These are phyloP conservation scores for Plantago lanceolata DNA, from an alignment of 305 asterid species.

Conservation along the genomic window DNA sequence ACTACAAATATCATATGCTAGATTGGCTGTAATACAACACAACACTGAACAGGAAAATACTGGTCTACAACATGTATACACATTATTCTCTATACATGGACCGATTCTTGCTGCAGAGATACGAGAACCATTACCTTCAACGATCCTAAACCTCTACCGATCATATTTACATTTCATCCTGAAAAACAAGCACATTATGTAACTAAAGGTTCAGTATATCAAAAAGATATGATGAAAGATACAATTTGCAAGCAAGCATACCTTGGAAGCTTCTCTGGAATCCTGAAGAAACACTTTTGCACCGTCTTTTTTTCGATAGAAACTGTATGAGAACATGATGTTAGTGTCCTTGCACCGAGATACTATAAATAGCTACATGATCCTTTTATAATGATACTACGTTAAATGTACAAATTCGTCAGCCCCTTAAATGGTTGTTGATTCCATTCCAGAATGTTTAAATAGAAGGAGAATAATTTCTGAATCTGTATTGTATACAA, in stretches of 20 bases:
- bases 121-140: conserved; percentile 5
- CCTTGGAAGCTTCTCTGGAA: conserved; percentile 45
- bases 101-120: background rate
- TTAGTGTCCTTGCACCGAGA: conserved; percentile 1
- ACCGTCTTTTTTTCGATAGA: conserved; percentile 53
- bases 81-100: background rate
- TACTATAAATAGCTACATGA: background rate
- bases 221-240: background rate
- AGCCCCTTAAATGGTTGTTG: background rate
- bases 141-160: background rate
- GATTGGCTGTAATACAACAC: background rate
- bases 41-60: background rate
- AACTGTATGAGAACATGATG: conserved; percentile 27
- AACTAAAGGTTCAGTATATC: background rate
- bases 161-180: background rate
- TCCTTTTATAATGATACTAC: background rate
- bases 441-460: too few species aligned
- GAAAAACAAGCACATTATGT: background rate
- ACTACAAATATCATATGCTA: background rate
- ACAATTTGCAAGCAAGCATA: conserved; percentile 12
- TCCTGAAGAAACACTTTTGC: conserved; percentile 62
- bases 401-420: too few species aligned
- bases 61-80: background rate
- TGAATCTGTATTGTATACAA: background rate
- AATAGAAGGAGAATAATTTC: too few species aligned